Conservation (phyloP, 2,329 filamentous ascomycete genomes). For the Xylariaceae sp. region DNA sequence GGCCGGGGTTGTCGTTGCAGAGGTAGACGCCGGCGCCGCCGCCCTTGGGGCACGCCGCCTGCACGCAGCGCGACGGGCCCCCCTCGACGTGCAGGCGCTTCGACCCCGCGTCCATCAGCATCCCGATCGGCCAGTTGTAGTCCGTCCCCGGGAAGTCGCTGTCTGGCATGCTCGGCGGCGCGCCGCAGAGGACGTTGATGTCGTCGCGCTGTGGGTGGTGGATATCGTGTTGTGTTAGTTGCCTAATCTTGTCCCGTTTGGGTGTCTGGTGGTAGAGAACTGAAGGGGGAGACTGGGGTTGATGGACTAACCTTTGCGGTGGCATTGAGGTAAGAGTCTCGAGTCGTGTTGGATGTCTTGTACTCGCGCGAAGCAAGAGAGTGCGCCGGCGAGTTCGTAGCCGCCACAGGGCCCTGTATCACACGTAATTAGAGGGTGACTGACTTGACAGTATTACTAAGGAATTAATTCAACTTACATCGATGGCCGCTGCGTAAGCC, state of each 20-base stretch:
- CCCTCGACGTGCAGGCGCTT: conserved; percentile 9
- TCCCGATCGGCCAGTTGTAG: conserved; percentile 16
- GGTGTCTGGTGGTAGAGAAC: not conserved
- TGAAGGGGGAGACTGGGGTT: not conserved
- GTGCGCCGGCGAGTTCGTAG: no score
- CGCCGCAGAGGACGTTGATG: conserved; percentile 15
- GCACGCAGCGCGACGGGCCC: conserved; percentile 13
- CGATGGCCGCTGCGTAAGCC: conserved; percentile 1
- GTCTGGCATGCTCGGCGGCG: conserved; percentile 5
- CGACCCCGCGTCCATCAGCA: conserved; percentile 6
- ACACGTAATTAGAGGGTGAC: not conserved
- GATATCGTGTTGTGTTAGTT: not conserved
- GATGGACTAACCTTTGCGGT: not conserved
- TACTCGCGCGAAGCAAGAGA: not conserved
- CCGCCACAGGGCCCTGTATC: not conserved
- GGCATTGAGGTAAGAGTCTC: not conserved
- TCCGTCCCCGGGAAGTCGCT: conserved; percentile 5
- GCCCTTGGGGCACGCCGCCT: conserved; percentile 7
- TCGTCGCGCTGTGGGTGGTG: conserved; percentile 9
- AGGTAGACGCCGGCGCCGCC: conserved; percentile 17
- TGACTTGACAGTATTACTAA: not conserved
- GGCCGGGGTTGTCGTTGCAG: conserved; percentile 15
- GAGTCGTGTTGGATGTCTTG: not conserved
- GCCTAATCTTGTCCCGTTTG: not conserved
- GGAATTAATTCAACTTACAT: not conserved